Evolutionary conservation across 768 basidiomycete genomes (phyloP).

Genomic region (Hygrocybe coccinea): DNA sequence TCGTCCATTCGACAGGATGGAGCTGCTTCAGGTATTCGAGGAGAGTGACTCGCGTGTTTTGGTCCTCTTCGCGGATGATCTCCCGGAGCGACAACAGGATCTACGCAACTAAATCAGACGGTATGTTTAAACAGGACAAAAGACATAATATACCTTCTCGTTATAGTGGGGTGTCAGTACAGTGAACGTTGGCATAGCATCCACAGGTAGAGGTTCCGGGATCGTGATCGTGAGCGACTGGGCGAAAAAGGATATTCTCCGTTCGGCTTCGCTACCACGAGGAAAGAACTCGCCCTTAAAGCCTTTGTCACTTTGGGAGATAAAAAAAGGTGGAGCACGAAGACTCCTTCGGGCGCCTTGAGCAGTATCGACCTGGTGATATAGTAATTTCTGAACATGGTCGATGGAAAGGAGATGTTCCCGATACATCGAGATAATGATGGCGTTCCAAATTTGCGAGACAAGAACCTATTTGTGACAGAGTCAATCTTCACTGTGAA

Average conservation of each 20-base stretch:
- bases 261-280: constrained; percentile 88
- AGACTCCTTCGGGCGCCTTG: constrained; percentile 84
- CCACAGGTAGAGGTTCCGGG: constrained; percentile 89
- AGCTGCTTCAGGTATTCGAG: constrained; percentile 98
- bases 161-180: constrained; percentile 98
- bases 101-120: constrained; percentile 33
- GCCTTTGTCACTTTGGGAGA: constrained; percentile 86
- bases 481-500: constrained; percentile 1
- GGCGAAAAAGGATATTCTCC: constrained; percentile 97
- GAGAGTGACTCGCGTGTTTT: constrained; percentile 93
- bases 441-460: constrained; percentile 99
- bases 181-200: constrained; percentile 99
- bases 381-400: constrained; percentile 95
- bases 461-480: constrained; percentile 69
- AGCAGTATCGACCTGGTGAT: constrained; percentile 87
- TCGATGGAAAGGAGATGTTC: constrained; percentile 98
- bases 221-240: constrained; percentile 95
- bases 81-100: constrained; percentile 94
- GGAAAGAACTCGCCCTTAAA: constrained; percentile 88
- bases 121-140: neutral
- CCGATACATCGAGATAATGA: constrained; percentile 99
- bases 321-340: constrained; percentile 96
- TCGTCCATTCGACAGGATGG: constrained; percentile 98
- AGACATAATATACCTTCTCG: constrained; percentile 64
- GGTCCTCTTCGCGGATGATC: constrained; percentile 98